These are phyloP conservation scores for Flaveria robusta DNA, from an alignment of 129 eudicot species.

Conservation along the genomic window DNA sequence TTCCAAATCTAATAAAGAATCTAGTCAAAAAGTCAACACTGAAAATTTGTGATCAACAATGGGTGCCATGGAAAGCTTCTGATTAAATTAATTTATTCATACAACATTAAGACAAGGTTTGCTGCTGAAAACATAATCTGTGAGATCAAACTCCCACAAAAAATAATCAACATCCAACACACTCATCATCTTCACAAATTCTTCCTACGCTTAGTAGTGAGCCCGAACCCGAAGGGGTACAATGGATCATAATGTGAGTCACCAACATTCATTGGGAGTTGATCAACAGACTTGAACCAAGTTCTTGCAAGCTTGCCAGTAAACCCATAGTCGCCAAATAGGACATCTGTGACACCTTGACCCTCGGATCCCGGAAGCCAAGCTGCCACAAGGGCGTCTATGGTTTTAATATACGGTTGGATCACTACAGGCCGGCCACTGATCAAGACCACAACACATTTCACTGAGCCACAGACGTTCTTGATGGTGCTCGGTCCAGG, in stretches of 20 bases:
- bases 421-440: slow-evolving; percentile 76
- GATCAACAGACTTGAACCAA: slow-evolving; percentile 81
- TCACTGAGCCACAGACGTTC: slow-evolving; percentile 60
- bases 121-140: slow-evolving; percentile 1
- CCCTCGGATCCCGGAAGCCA: slow-evolving; percentile 89
- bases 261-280: slow-evolving; percentile 81
- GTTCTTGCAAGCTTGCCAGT: slow-evolving; percentile 69
- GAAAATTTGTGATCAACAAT: neutral
- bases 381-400: slow-evolving; percentile 79
- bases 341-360: slow-evolving; percentile 73
- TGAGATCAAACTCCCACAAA: slow-evolving; percentile 27
- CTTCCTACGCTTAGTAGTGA: slow-evolving; percentile 51
- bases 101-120: slow-evolving; percentile 16
- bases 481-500: slow-evolving; percentile 60
- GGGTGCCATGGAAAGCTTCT: slow-evolving; percentile 2
- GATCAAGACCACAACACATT: slow-evolving; percentile 71
- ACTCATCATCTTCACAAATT: slow-evolving; percentile 26
- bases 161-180: slow-evolving; percentile 22
- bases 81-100: slow-evolving; percentile 33
- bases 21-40: neutral
- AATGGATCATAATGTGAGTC: slow-evolving; percentile 76
- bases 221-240: slow-evolving; percentile 70
- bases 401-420: slow-evolving; percentile 53
- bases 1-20: neutral
- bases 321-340: slow-evolving; percentile 75